Percentiles rank a stretch among this genome's conserved stretches.
phyloP scores from a whole-genome alignment of 345 rosid species.

The Dovyalis caffra region DNA sequence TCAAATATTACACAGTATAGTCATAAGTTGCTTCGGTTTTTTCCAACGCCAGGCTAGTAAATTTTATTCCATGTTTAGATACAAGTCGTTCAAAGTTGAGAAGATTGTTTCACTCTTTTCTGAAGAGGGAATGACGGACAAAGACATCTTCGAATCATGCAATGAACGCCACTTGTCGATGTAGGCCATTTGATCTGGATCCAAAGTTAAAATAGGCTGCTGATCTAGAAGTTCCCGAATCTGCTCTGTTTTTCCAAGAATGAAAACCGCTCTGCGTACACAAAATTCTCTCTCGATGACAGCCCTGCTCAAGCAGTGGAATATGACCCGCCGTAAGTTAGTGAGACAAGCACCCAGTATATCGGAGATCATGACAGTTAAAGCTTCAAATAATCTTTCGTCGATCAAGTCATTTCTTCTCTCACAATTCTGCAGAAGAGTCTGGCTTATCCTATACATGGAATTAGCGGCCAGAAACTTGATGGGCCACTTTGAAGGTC shows the following conservation, averaged over 20 bases:
- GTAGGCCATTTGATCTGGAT: constrained; percentile 41
- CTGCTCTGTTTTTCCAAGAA: constrained; percentile 59
- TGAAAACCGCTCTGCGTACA: constrained; percentile 50
- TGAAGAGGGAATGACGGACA: constrained; percentile 10
- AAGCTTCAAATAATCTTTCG: constrained; percentile 40
- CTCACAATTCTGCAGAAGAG: constrained; percentile 42
- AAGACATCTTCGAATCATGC: constrained; percentile 25
- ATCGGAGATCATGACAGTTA: constrained; percentile 55
- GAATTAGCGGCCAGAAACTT: constrained; percentile 70
- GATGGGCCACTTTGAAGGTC: constrained; percentile 68
- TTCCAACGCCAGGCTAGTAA: constrained; percentile 1
- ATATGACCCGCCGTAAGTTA: constrained; percentile 49
- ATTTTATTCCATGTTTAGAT: constrained; percentile 28
- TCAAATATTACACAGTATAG: not conserved
- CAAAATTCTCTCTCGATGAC: constrained; percentile 57
- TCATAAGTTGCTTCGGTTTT: constrained; percentile 5
- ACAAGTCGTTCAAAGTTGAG: constrained; percentile 21
- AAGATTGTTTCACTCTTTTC: constrained; percentile 14
- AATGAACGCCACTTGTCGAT: constrained; percentile 67
- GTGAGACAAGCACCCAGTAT: constrained; percentile 75
- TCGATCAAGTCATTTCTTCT: constrained; percentile 24
- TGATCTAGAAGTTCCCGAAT: constrained; percentile 51
- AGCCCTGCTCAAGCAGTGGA: constrained; percentile 49
- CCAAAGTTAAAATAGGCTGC: constrained; percentile 35
- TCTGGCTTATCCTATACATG: constrained; percentile 70